These are phyloP conservation scores for Rhynchosporium secalis DNA, from an alignment of 2,329 filamentous ascomycete species.

Conservation along the genomic window DNA sequence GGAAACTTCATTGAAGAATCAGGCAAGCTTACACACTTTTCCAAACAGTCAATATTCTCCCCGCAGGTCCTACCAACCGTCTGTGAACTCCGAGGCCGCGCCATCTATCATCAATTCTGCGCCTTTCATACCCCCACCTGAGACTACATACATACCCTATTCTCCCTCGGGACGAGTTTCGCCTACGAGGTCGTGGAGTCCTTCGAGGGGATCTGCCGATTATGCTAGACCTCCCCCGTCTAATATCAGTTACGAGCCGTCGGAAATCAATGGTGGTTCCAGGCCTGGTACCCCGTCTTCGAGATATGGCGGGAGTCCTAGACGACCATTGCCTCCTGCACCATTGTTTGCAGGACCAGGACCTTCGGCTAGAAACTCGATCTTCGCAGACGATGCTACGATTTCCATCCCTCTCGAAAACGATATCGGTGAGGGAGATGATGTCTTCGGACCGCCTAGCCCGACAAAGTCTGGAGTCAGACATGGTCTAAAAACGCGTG, in stretches of 20 bases:
- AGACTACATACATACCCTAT: slow-evolving; percentile 63
- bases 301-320: slow-evolving; percentile 82
- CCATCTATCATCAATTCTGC: slow-evolving; percentile 58
- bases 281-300: slow-evolving; percentile 89
- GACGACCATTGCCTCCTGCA: slow-evolving; percentile 82
- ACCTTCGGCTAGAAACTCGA: slow-evolving; percentile 50
- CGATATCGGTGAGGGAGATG: slow-evolving; percentile 53
- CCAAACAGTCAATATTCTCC: slow-evolving; percentile 34
- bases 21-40: slow-evolving; percentile 34
- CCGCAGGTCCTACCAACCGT: slow-evolving; percentile 51
- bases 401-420: slow-evolving; percentile 68
- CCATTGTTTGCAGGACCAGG: slow-evolving; percentile 71
- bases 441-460: slow-evolving; percentile 68
- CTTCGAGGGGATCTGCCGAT: slow-evolving; percentile 55
- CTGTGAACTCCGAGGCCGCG: slow-evolving; percentile 48
- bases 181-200: slow-evolving; percentile 60
- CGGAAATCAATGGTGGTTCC: slow-evolving; percentile 85
- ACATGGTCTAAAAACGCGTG: slow-evolving; percentile 34
- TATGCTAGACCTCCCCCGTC: slow-evolving; percentile 68
- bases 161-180: slow-evolving; percentile 51
- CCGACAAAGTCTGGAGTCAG: slow-evolving; percentile 28
- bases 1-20: slow-evolving; percentile 25
- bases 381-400: slow-evolving; percentile 66
- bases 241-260: slow-evolving; percentile 75
- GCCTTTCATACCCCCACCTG: slow-evolving; percentile 60